A percentile compares a stretch with the other conserved stretches of the same genome.
Conservation (phyloP, 345 rosid genomes). For the Stellera chamaejasme region DNA sequence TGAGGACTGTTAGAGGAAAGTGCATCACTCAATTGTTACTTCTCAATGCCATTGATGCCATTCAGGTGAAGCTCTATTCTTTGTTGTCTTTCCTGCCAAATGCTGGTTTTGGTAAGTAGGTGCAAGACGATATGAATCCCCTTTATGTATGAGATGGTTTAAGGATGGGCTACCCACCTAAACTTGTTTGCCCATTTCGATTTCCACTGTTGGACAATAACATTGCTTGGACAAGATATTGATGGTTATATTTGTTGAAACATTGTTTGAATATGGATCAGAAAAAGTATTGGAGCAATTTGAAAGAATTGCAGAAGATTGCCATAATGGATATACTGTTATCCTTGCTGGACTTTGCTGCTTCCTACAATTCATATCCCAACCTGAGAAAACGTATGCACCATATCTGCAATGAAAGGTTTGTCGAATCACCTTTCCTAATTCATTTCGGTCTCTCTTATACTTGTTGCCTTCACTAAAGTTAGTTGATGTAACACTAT, state of each 20-base stretch:
- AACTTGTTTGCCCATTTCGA: no score
- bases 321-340: conserved; percentile 79
- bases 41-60: conserved; percentile 58
- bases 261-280: conserved; percentile 26
- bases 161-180: no score
- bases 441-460: neutral
- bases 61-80: conserved; percentile 39
- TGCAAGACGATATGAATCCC: no score
- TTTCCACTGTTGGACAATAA: no score
- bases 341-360: conserved; percentile 82
- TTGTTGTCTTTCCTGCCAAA: neutral
- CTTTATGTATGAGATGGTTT: no score
- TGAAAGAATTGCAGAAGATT: conserved; percentile 72
- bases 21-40: conserved; percentile 67
- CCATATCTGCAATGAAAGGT: conserved; percentile 83
- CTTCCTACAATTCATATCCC: conserved; percentile 81
- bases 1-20: conserved; percentile 60
- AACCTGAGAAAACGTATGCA: conserved; percentile 80
- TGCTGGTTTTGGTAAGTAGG: no score
- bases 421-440: conserved; percentile 7
- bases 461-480: conserved; percentile 1
- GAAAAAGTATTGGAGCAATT: conserved; percentile 87
- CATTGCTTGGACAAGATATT: no score
- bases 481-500: neutral
- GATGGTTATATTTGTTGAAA: no score